Conservation (phyloP, 495 filamentous ascomycete species). For the Podospora fimiseda region DNA sequence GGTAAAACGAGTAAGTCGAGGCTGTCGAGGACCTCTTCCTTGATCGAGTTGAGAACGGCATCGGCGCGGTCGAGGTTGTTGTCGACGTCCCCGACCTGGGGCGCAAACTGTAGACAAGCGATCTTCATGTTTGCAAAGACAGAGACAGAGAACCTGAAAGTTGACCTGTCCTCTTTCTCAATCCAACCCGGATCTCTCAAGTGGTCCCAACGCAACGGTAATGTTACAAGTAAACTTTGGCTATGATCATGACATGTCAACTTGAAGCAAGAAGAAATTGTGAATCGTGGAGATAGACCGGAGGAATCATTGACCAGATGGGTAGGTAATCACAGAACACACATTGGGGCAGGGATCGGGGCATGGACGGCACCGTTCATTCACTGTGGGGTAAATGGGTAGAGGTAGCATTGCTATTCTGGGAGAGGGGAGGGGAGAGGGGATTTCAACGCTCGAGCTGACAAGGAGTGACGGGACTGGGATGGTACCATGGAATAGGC, state of each 20-base stretch:
- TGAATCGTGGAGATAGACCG: too few relatives aligned
- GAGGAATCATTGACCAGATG: too few relatives aligned
- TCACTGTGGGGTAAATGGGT: not conserved
- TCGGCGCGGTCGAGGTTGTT: conserved; percentile 72
- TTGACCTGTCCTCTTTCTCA: not conserved
- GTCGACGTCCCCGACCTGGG: conserved; percentile 65
- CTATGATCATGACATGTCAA: too few relatives aligned
- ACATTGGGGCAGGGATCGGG: too few relatives aligned
- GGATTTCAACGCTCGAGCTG: too few relatives aligned
- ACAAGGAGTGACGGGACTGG: too few relatives aligned
- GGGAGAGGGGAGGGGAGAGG: too few relatives aligned
- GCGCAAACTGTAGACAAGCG: conserved; percentile 56
- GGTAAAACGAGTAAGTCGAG: conserved; percentile 73
- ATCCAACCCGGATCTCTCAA: not conserved
- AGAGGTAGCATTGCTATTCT: not conserved
- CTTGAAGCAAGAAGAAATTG: too few relatives aligned
- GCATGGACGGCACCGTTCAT: not conserved
- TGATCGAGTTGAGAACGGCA: conserved; percentile 54
- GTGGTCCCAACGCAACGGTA: too few relatives aligned
- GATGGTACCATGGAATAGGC: not conserved
- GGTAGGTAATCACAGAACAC: too few relatives aligned
- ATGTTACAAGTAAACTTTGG: too few relatives aligned
- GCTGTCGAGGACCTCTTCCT: conserved; percentile 46
- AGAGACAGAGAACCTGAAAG: not conserved
- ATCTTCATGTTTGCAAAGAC: conserved; percentile 22